Percentiles rank a stretch among this genome's conserved stretches.
Conservation (phyloP, 2,329 filamentous ascomycete species). For the Dactylellina parvicollis region DNA sequence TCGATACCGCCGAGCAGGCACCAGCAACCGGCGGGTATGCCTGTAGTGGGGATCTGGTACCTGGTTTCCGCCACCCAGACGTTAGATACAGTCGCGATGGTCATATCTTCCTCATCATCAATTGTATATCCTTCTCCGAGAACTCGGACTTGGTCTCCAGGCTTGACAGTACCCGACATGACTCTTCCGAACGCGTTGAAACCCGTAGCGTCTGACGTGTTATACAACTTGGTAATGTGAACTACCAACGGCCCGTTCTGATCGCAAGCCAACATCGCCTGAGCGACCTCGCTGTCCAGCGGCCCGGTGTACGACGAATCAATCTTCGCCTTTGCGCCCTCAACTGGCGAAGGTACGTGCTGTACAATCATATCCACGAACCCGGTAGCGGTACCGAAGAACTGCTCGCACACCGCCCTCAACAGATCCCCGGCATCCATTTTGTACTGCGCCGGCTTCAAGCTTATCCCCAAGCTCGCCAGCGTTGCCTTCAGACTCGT, state of each 20-base stretch:
- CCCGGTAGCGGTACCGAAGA: slow-evolving; percentile 87
- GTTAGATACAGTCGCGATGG: slow-evolving; percentile 80
- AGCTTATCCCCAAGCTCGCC: slow-evolving; percentile 78
- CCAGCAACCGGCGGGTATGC: slow-evolving; percentile 91
- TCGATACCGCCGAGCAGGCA: slow-evolving; percentile 92
- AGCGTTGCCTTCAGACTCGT: slow-evolving; percentile 83
- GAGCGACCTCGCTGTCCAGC: slow-evolving; percentile 79
- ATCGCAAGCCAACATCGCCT: slow-evolving; percentile 82
- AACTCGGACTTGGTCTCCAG: slow-evolving; percentile 84
- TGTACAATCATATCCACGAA: slow-evolving; percentile 96
- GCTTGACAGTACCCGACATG: slow-evolving; percentile 86
- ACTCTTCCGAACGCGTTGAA: slow-evolving; percentile 93
- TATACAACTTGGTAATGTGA: slow-evolving; percentile 93
- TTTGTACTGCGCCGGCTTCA: slow-evolving; percentile 94
- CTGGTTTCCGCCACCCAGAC: slow-evolving; percentile 91
- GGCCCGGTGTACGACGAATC: slow-evolving; percentile 93
- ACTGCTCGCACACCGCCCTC: slow-evolving; percentile 89
- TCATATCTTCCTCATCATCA: slow-evolving; percentile 98
- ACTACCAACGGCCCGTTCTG: slow-evolving; percentile 91
- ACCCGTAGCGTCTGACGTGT: slow-evolving; percentile 84
- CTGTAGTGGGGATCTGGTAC: slow-evolving; percentile 91
- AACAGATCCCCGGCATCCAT: slow-evolving; percentile 88
- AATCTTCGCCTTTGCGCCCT: slow-evolving; percentile 78
- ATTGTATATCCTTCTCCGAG: slow-evolving; percentile 95
- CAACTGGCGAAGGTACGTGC: slow-evolving; percentile 86